Evolutionary conservation across 257 asterid species (phyloP).

Genomic region (Ocimum tenuiflorum): DNA sequence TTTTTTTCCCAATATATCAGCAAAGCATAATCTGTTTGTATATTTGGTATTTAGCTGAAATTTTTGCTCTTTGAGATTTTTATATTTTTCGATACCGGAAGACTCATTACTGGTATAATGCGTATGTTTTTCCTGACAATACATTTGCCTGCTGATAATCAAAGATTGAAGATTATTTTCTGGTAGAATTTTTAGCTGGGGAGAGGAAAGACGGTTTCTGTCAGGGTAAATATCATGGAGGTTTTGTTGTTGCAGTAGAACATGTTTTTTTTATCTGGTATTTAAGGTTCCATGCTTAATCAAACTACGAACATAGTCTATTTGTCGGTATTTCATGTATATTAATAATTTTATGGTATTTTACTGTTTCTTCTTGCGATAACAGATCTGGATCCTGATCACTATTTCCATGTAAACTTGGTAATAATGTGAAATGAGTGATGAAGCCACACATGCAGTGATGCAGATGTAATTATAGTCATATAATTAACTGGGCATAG

Average conservation of each 20-base stretch:
- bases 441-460: neutral
- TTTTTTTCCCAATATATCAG: too few species aligned
- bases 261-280: neutral
- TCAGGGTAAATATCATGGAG: neutral
- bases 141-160: neutral
- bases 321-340: too few species aligned
- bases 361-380: too few species aligned
- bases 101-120: too few species aligned
- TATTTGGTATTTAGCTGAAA: too few species aligned
- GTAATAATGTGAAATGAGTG: neutral
- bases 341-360: too few species aligned
- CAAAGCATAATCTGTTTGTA: too few species aligned
- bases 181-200: slow-evolving; percentile 4
- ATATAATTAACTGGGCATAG: neutral
- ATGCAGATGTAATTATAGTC: too few species aligned
- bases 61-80: too few species aligned
- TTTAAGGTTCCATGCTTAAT: neutral
- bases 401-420: neutral
- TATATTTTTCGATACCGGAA: too few species aligned
- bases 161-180: neutral
- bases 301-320: neutral
- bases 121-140: too few species aligned
- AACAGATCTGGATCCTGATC: too few species aligned
- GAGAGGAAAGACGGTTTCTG: neutral
- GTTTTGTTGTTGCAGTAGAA: neutral